phyloP scores from a whole-genome alignment of 108 stramenopile genomes.

The Pseudonitzschia delicatissima region DNA sequence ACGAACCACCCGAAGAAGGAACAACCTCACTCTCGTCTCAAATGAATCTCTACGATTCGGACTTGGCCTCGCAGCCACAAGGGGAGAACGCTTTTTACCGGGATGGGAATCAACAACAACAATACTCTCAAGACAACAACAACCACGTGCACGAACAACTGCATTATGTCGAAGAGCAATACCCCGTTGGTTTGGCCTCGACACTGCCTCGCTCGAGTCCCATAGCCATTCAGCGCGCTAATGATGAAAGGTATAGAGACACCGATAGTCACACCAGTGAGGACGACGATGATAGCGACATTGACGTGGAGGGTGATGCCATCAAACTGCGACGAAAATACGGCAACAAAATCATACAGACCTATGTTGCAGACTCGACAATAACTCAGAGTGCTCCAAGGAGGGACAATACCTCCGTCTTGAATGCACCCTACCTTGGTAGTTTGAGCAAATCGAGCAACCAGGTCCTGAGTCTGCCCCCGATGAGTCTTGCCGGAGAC shows the following conservation, averaged over 20 bases:
- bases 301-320: slow-evolving; percentile 31
- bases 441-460: slow-evolving; percentile 26
- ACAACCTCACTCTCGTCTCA: slow-evolving; percentile 22
- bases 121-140: too few relatives aligned
- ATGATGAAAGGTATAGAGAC: slow-evolving; percentile 3
- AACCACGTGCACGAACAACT: not conserved
- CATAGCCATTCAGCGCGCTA: slow-evolving; percentile 25
- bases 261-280: slow-evolving; percentile 12
- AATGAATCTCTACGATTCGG: not conserved
- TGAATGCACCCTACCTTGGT: slow-evolving; percentile 32
- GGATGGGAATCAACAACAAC: too few relatives aligned
- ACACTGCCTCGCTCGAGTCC: slow-evolving; percentile 27
- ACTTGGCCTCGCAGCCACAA: not conserved
- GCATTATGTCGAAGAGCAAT: too few relatives aligned
- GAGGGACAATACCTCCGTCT: not conserved
- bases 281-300: slow-evolving; percentile 19
- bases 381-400: not conserved
- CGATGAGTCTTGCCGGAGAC: slow-evolving; percentile 24
- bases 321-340: slow-evolving; percentile 18
- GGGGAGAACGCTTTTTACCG: too few relatives aligned
- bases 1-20: slow-evolving; percentile 7
- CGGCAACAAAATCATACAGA: slow-evolving; percentile 8
- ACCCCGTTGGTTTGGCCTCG: too few relatives aligned
- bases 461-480: slow-evolving; percentile 25
- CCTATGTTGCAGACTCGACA: not conserved